Evolutionary conservation across 306 rosid species (phyloP).

Genomic region (Gastrolobium bilobum): DNA sequence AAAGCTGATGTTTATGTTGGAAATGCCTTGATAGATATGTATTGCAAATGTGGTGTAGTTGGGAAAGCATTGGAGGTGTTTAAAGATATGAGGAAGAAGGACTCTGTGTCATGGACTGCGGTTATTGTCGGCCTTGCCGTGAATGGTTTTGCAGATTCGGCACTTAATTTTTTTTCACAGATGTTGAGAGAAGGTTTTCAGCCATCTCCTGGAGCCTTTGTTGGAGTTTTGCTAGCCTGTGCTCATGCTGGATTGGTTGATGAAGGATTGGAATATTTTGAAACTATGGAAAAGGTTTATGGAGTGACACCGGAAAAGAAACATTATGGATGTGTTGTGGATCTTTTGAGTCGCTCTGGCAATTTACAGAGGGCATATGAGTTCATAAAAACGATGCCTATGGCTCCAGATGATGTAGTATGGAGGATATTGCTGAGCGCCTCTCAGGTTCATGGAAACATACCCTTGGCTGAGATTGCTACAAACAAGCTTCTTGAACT

Average conservation of each 20-base stretch:
- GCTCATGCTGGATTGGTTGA: constrained; percentile 88
- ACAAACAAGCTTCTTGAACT: constrained; percentile 74
- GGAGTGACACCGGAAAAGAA: constrained; percentile 81
- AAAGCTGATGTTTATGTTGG: constrained; percentile 76
- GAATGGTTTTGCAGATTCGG: constrained; percentile 80
- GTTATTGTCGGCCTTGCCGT: constrained; percentile 85
- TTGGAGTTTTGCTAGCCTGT: constrained; percentile 83
- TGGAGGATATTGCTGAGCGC: constrained; percentile 89
- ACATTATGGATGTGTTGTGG: constrained; percentile 83
- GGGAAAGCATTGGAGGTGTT: constrained; percentile 81
- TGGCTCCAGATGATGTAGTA: constrained; percentile 70
- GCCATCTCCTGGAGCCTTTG: constrained; percentile 80
- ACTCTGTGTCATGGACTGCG: constrained; percentile 78
- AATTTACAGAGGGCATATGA: constrained; percentile 74
- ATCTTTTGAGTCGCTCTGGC: constrained; percentile 88
- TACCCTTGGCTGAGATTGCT: constrained; percentile 78
- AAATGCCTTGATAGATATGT: constrained; percentile 85
- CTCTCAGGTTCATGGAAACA: constrained; percentile 81
- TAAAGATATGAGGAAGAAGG: constrained; percentile 70
- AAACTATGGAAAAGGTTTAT: constrained; percentile 74
- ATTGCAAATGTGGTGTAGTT: constrained; percentile 86
- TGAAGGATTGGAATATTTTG: constrained; percentile 75
- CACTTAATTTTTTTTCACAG: constrained; percentile 64
- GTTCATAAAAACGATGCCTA: constrained; percentile 75
- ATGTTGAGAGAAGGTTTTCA: constrained; percentile 70